Evolutionary conservation across 352 stramenopile species (phyloP), one percentile per base, ranked within the genome.

Genomic region (Detonula confervacea): DNA sequence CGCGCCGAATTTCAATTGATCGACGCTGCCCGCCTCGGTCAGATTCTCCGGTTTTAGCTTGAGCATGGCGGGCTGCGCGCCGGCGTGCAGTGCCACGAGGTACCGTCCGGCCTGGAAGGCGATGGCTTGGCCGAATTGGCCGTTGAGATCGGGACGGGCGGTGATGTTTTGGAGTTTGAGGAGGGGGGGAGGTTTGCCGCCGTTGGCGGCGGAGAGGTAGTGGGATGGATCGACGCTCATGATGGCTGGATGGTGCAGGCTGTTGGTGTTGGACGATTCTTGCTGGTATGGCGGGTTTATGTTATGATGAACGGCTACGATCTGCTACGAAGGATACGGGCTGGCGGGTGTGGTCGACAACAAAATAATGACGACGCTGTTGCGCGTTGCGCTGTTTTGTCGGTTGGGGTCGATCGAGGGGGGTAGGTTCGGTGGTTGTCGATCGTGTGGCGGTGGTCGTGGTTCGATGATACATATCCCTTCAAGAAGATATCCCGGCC

Each of bases 81-180:
- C 68, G 29, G 73, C 64, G 30, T 79, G 16, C 1, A 84, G n/a
- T 6, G 66, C 68, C 24, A 84, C 69, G 5, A 77, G 64, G 25
- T 84, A 84, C 9, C 76, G 67, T 14, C 42, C 68, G 33, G 60
- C 44, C 14, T 62, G 54, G 56, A 59, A 84, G 33, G 62, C 69
- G 24, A 84, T 30, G 18, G 76, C 68, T 46, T 84, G 63, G 47
- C 54, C 70, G 30, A 73, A 78, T 59, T 60, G 12, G 3, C 62
- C 62, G 55, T 84, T 84, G 12, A 84, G 60, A 11, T 77, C 68
- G 30, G 76, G 76, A 3, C 63, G 44, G 18, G 67, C 55, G 27
- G 76, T 39, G 33, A 84, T 73, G 68, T 76, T 73, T 35, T 59
- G 44, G 8, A 84, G 25, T 73, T 82, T 82, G 37, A 84, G 63